Base-by-base conservation (phyloP, 345 rosid species). In the Hibiscus tridactylites region DNA sequence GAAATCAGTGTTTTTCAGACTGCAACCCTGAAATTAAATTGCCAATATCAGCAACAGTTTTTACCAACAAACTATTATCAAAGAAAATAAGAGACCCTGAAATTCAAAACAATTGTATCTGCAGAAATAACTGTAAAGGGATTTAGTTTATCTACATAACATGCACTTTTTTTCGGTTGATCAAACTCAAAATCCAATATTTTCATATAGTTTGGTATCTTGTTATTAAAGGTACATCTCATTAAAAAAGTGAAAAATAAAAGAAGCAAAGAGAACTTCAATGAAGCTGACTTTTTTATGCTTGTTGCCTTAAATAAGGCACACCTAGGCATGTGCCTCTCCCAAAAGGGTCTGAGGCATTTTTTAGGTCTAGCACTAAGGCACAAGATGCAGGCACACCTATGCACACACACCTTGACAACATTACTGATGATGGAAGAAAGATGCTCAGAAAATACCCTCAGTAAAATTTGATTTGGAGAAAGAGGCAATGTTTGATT, bases 1-100 rank as follows among this genome's bases (percentile, higher is more conserved):
- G 85, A 81, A 87, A 79, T 83, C 92, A 0, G 99, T 92, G 84
- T 96, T 96, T 83, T 97, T 89, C 73, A 96, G 98, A 87, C 98
- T 91, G 88, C 99, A 96, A 65, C 99, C 98, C 99, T 92, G 91
- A 73, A 74, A 78, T 59, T 17, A 74, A 60, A 79, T 35, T 54
- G 61, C 65, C 44, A 71, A 9, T 61, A 15, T 8, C 61, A 42
- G 58, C 53, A 42, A 57, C 3, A 53, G 15, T 15, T 59, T 37
- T 49, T 26, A 58, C 39, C 3, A 1, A 13, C 39, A 71, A 59
- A 58, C 13, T 35, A 71, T 19, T 56, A 16, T 24, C 21, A 47
- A 60, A 68, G 42, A 19, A 29, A 73, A 19, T 31, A 46, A 44
- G 35, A 42, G 60, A 17, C 42, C 28, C 50, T 31, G 17, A 10